Percentiles rank a stretch among this genome's conserved stretches.
Conservation (phyloP, 2,329 filamentous ascomycete genomes). For the Epichloe aotearoae region DNA sequence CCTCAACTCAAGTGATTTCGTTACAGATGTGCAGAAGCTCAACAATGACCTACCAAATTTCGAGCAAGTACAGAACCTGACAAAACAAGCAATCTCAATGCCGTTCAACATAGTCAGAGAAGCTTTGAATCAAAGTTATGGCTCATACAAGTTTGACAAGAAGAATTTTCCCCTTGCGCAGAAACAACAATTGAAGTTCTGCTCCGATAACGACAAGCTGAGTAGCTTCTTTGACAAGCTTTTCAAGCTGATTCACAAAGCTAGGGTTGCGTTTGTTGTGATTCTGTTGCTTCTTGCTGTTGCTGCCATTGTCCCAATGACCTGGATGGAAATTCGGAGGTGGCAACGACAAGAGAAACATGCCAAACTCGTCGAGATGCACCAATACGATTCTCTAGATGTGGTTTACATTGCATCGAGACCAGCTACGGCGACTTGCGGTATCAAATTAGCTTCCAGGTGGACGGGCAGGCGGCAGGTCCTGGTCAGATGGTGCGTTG, state of each 20-base stretch:
- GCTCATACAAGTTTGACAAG: slow-evolving; percentile 64
- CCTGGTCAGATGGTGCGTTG: slow-evolving; percentile 68
- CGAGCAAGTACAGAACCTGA: slow-evolving; percentile 69
- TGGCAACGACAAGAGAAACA: slow-evolving; percentile 63
- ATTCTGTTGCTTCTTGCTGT: slow-evolving; percentile 60
- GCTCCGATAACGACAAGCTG: slow-evolving; percentile 71
- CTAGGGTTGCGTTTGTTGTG: slow-evolving; percentile 64
- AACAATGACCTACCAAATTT: slow-evolving; percentile 76
- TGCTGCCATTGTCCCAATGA: slow-evolving; percentile 64
- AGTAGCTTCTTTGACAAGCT: slow-evolving; percentile 71
- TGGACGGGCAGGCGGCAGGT: slow-evolving; percentile 56
- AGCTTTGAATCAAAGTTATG: slow-evolving; percentile 57
- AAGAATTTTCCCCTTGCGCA: slow-evolving; percentile 73
- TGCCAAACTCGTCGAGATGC: slow-evolving; percentile 49
- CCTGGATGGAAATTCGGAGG: slow-evolving; percentile 63
- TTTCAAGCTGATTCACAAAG: slow-evolving; percentile 49
- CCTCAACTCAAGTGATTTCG: slow-evolving; percentile 52
- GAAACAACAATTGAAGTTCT: slow-evolving; percentile 76
- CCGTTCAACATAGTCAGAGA: slow-evolving; percentile 73
- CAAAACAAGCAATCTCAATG: slow-evolving; percentile 56
- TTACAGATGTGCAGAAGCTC: slow-evolving; percentile 55
- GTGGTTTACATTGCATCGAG: slow-evolving; percentile 78
- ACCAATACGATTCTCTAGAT: slow-evolving; percentile 69
- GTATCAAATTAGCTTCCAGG: slow-evolving; percentile 54
- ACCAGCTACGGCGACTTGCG: slow-evolving; percentile 59